Evolutionary conservation across 495 filamentous ascomycete species (phyloP), one percentile per base, ranked within the genome.

Genomic region (Aspergillus panamensis): DNA sequence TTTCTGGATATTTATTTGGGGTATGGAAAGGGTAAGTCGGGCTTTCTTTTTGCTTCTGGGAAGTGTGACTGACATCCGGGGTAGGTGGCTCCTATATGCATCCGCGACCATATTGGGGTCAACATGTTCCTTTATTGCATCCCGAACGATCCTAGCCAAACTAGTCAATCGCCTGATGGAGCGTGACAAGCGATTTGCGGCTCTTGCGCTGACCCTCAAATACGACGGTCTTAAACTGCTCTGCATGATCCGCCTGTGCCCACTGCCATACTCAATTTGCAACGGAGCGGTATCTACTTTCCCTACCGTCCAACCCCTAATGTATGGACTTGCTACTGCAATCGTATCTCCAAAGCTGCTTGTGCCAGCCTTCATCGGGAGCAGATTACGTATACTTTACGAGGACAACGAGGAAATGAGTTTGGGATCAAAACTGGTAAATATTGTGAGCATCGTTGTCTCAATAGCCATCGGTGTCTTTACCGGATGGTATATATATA

Each of bases 231-330:
- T 98, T 39, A 90, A 91, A 60, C 79, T 97, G 16, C 78, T 98
- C 31, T 85, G 87, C 62, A 96, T 96, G 89, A 96, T 98, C 55
- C 80, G 94, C 30, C 76, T 97, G 35, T 97, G 94, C 58, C 94
- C 94, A 20, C 70, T 97, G 58, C 94, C 94, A n/a, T 98, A 96
- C 68, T 93, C 89, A 20, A 76, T 97, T 55, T 92, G 89, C 64
- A 98, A 98, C 65, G 94, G 92, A 17, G 96, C 94, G 20, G 83
- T 98, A 29, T 90, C 90, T 17, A 97, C 93, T 2, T 92, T 98
- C 61, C 91, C 90, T 2, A 96, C 91, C 7, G 89, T 98, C 7
- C 79, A 84, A 48, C 86, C 88, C 14, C 70, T 81, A 68, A 81
- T 80, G 62, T 97, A 95, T 68, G 88, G 84, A 31, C 64, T 88